Percentiles rank a stretch among this genome's conserved stretches.
Conservation (phyloP, 148 eudicot species). For the Vaccinium corymbosum region DNA sequence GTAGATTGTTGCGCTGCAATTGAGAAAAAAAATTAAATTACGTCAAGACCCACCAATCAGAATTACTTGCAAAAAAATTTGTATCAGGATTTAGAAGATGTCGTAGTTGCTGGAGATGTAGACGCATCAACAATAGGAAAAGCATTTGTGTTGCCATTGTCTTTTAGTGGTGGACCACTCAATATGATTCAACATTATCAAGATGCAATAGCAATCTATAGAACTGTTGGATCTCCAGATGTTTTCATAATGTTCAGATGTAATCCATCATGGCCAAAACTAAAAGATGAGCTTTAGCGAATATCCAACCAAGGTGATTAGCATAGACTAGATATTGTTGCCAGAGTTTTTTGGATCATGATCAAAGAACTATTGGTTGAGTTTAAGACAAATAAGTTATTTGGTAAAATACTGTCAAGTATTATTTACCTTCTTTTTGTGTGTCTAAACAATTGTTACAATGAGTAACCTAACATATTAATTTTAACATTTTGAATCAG, state of each 20-base stretch:
- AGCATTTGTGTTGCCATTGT: neutral
- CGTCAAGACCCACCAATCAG: neutral
- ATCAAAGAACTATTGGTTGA: neutral
- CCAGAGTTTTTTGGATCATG: neutral
- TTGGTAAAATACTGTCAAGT: neutral
- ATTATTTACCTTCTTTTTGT: neutral
- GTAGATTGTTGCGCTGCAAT: conserved; percentile 12
- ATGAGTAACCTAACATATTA: too few relatives aligned
- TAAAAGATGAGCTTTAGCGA: neutral
- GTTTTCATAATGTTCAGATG: neutral
- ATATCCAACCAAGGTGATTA: too few relatives aligned
- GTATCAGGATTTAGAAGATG: neutral
- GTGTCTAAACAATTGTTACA: neutral
- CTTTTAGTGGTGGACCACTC: neutral
- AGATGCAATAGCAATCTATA: neutral
- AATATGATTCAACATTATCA: neutral
- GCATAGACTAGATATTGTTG: too few relatives aligned
- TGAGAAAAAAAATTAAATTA: neutral
- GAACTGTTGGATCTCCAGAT: neutral
- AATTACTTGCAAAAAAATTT: neutral
- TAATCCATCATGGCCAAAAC: neutral
- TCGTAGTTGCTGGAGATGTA: neutral
- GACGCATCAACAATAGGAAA: neutral
- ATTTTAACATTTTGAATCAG: too few relatives aligned
- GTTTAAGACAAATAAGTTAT: neutral